Percentiles rank a stretch among this genome's conserved stretches.
phyloP scores from a whole-genome alignment of 2,329 filamentous ascomycete species.

The Bertia moriformis region DNA sequence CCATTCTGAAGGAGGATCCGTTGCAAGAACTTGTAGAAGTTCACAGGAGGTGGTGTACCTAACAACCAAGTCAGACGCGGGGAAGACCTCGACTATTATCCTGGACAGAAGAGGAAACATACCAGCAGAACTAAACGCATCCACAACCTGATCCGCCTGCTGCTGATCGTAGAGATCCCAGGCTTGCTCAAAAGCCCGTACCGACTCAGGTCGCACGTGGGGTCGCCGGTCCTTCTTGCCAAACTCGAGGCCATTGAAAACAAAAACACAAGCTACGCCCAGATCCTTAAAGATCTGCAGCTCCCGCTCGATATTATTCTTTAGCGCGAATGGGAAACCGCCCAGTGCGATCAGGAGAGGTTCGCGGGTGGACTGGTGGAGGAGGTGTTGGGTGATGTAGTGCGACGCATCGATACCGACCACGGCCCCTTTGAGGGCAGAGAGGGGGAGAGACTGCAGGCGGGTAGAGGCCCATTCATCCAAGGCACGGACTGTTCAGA shows the following conservation, averaged over 20 bases:
- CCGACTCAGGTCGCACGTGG: conserved; percentile 25
- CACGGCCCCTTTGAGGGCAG: conserved; percentile 36
- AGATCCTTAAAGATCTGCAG: conserved; percentile 33
- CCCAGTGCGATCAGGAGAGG: conserved; percentile 51
- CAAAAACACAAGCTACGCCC: conserved; percentile 41
- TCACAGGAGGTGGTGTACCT: background rate
- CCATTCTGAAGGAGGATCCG: background rate
- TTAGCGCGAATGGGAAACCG: conserved; percentile 47
- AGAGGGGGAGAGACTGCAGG: conserved; percentile 23
- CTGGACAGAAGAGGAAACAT: conserved; percentile 6
- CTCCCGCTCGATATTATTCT: conserved; percentile 38
- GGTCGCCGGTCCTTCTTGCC: conserved; percentile 29
- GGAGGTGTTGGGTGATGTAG: conserved; percentile 45
- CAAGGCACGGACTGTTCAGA: background rate
- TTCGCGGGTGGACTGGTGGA: conserved; percentile 36
- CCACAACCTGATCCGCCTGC: conserved; percentile 43
- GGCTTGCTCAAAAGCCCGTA: conserved; percentile 35
- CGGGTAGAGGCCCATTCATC: conserved; percentile 1
- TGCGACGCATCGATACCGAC: conserved; percentile 52
- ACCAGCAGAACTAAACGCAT: conserved; percentile 48
- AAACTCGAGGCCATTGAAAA: conserved; percentile 50
- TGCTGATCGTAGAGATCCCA: conserved; percentile 52
- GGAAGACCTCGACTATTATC: too few relatives aligned
- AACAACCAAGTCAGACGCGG: background rate
- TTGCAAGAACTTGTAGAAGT: background rate